Base-by-base conservation (phyloP, 192 early-diverging fungal genomes). In the Coemansia sp. region DNA sequence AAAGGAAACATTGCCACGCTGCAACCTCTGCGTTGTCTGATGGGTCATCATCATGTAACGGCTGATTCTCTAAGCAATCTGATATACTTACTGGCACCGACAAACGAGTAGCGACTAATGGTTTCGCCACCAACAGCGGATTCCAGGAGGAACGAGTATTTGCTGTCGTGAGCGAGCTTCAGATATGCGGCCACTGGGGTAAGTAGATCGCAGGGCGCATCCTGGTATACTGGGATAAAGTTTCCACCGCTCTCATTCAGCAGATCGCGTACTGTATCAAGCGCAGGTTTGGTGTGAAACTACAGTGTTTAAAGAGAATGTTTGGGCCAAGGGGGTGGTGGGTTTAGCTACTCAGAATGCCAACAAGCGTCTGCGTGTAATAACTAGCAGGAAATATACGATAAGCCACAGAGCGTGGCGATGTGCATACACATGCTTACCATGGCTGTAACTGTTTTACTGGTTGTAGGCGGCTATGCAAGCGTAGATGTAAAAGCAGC, bases 101-200 rank as follows among this genome's bases (percentile, higher is more conserved):
- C 86, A 71, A 98, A 96, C 49, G 94, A 95, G 79, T 96, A 99
- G 55, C 94, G 89, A 25, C 94, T 91, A 79, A 96, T 93, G 57
- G 89, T 94, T 68, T 99, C 97, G 48, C 94, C 94, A 44, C 94
- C 96, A 52, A 87, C 78, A 19, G 96, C 93, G 25, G 92, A 94
- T 68, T 99, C 97, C 23, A 99, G 88, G 65, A 99, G 74, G 63
- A 99, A 99, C 28, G 97, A 98, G 74, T 95, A 91, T 12, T 89
- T 83, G 64, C 86, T 87, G 48, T 84, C 78, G 53, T 90, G 82
- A 19, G 93, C 82, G 19, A 98, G 85, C 68, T 91, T 92, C 62
- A 98, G 89, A 65, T 98, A 99, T 21, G 94, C 96, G 19, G 92
- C 88, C 18, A 99, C 94, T 26, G 97, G 97, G 6, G 97, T 99